A percentile compares a stretch with the other conserved stretches of the same genome.
Evolutionary conservation across 169 alveolate genomes (phyloP).

Genomic region (Plasmodium relictum): DNA sequence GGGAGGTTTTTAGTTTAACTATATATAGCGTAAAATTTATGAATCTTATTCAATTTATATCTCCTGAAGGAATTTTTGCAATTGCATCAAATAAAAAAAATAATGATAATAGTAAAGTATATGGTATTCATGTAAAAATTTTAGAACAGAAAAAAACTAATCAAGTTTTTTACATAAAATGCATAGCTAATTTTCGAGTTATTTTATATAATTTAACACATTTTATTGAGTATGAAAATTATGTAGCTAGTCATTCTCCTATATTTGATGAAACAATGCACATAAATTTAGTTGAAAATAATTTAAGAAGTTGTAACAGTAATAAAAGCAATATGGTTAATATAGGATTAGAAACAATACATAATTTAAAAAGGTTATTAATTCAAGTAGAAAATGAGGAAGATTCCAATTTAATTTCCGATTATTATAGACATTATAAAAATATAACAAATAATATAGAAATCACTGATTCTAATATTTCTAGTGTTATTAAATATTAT

Average conservation of each 20-base stretch:
- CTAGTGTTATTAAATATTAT: constrained; percentile 21
- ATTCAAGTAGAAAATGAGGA: constrained; percentile 41
- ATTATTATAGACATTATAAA: constrained; percentile 34
- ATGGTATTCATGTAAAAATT: constrained; percentile 64
- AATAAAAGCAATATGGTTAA: neutral
- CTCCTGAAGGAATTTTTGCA: constrained; percentile 61
- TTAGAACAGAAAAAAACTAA: constrained; percentile 19
- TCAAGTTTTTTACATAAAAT: constrained; percentile 39
- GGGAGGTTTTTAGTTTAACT: constrained; percentile 40
- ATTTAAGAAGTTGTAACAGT: neutral
- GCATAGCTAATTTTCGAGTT: constrained; percentile 51
- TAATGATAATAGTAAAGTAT: constrained; percentile 23
- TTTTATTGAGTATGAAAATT: constrained; percentile 44
- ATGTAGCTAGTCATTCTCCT: constrained; percentile 53
- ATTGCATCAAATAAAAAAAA: constrained; percentile 41
- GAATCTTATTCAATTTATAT: constrained; percentile 47
- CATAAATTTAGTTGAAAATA: neutral
- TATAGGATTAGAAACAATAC: constrained; percentile 18
- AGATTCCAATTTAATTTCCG: constrained; percentile 47
- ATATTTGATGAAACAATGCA: constrained; percentile 34
- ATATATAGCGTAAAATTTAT: constrained; percentile 45
- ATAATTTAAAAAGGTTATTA: constrained; percentile 19
- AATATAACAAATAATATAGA: constrained; percentile 9
- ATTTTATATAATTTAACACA: constrained; percentile 41
- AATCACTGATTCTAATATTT: neutral